Evolutionary conservation across 2,329 filamentous ascomycete genomes (phyloP).

Genomic region (Apiospora aurea): DNA sequence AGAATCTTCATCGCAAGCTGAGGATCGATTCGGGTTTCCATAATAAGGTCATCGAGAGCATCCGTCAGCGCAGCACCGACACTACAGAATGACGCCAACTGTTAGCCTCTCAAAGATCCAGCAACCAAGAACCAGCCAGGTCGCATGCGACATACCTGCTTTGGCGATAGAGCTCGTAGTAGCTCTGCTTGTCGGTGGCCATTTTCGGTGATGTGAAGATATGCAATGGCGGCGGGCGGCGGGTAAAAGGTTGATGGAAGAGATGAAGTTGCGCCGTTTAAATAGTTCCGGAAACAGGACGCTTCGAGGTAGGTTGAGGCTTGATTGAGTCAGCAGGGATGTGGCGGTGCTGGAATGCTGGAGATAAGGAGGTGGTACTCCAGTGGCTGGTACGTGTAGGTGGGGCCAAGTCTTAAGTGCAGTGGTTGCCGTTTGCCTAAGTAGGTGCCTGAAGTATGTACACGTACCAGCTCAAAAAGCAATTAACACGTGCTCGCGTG

Average conservation of each 20-base stretch:
- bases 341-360: constrained; percentile 11
- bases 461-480: background rate
- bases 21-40: constrained; percentile 92
- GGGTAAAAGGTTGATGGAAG: constrained; percentile 26
- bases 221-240: constrained; percentile 5
- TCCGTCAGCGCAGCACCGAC: constrained; percentile 94
- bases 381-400: background rate
- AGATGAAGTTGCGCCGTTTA: constrained; percentile 28
- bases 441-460: no score
- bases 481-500: constrained; percentile 45
- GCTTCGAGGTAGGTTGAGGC: constrained; percentile 2
- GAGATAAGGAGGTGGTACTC: background rate
- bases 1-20: constrained; percentile 99
- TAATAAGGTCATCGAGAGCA: constrained; percentile 96
- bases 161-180: constrained; percentile 96
- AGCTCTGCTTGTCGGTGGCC: constrained; percentile 60
- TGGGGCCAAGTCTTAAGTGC: background rate
- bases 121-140: constrained; percentile 26
- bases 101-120: constrained; percentile 34
- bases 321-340: constrained; percentile 25
- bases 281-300: constrained; percentile 25
- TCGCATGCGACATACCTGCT: constrained; percentile 75
- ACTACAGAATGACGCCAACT: constrained; percentile 55
- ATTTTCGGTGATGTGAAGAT: constrained; percentile 34
- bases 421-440: background rate